phyloP scores from a whole-genome alignment of 1,284 basidiomycete species.

The Coriolopsis trogii region DNA sequence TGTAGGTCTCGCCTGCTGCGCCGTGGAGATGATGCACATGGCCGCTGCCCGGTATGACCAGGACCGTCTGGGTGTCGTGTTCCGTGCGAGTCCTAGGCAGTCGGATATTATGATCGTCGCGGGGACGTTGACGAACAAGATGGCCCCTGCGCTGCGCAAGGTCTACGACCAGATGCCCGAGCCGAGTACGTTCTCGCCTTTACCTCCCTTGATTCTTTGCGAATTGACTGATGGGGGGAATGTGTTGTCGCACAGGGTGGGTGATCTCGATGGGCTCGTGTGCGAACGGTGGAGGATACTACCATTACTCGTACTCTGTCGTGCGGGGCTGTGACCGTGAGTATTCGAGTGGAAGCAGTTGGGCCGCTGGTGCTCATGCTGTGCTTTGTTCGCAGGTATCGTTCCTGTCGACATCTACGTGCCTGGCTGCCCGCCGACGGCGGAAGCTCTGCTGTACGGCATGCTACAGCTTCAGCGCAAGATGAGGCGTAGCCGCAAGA shows the following conservation, averaged over 20 bases:
- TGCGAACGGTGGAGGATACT: conserved; percentile 98
- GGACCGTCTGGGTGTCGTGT: conserved; percentile 96
- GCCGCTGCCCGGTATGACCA: conserved; percentile 99
- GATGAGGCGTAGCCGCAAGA: conserved; percentile 91
- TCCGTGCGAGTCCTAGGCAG: conserved; percentile 97
- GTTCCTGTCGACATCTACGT: conserved; percentile 99
- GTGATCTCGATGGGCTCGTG: conserved; percentile 99
- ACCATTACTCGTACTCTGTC: conserved; percentile 98
- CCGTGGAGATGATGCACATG: conserved; percentile 99
- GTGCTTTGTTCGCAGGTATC: conserved; percentile 58
- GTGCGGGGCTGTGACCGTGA: conserved; percentile 98
- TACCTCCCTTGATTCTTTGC: conserved; percentile 10
- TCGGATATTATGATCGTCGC: conserved; percentile 99
- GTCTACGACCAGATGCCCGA: conserved; percentile 98
- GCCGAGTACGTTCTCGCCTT: conserved; percentile 58
- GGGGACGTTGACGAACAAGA: conserved; percentile 99
- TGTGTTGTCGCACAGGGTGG: conserved; percentile 64
- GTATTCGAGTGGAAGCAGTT: conserved; percentile 32
- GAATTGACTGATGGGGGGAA: conserved; percentile 16
- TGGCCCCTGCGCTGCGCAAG: conserved; percentile 96
- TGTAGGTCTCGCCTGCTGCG: conserved; percentile 94
- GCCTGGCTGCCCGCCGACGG: conserved; percentile 92
- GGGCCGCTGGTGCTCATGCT: conserved; percentile 4
- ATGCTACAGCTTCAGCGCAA: conserved; percentile 98
- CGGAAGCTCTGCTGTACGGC: conserved; percentile 92